These are phyloP conservation scores for Hymenotorrendiella dingleyae DNA, from an alignment of 2,329 filamentous ascomycete species.

Conservation along the genomic window DNA sequence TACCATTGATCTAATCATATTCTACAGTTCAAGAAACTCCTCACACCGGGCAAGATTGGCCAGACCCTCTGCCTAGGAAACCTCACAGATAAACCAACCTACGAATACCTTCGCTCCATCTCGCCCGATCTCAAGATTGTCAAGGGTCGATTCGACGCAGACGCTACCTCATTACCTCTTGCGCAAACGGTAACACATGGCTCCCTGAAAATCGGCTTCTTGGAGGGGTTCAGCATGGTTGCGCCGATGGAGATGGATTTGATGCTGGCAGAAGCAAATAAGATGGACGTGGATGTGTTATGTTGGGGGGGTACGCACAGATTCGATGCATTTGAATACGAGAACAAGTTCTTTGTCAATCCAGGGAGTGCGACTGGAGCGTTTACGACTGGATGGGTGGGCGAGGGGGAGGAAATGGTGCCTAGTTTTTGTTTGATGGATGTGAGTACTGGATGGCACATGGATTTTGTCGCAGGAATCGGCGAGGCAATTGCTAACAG, in stretches of 20 bases:
- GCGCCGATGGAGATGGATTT: slow-evolving; percentile 58
- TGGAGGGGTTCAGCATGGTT: slow-evolving; percentile 63
- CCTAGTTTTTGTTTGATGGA: slow-evolving; percentile 98
- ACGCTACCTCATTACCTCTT: slow-evolving; percentile 58
- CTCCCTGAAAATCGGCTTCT: slow-evolving; percentile 58
- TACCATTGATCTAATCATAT: slow-evolving; percentile 8
- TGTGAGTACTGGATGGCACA: slow-evolving; percentile 50
- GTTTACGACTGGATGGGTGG: slow-evolving; percentile 51
- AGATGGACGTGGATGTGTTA: slow-evolving; percentile 62
- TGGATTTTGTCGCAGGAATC: background rate
- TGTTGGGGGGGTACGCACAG: slow-evolving; percentile 64
- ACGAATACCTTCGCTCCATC: slow-evolving; percentile 72
- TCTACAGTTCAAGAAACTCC: slow-evolving; percentile 73
- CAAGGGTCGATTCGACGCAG: slow-evolving; percentile 61
- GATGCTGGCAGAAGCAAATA: slow-evolving; percentile 61
- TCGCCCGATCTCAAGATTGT: slow-evolving; percentile 68
- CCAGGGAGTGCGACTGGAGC: slow-evolving; percentile 62
- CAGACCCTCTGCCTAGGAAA: slow-evolving; percentile 78
- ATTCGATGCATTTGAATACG: slow-evolving; percentile 67
- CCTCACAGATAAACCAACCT: slow-evolving; percentile 72
- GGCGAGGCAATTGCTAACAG: slow-evolving; percentile 18
- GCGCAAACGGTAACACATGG: slow-evolving; percentile 63
- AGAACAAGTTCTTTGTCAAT: slow-evolving; percentile 70
- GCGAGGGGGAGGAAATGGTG: slow-evolving; percentile 63
- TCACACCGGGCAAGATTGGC: slow-evolving; percentile 76